Evolutionary conservation across 257 asterid species (phyloP), one percentile per base, ranked within the genome.

Genomic region (Plantago ovata): DNA sequence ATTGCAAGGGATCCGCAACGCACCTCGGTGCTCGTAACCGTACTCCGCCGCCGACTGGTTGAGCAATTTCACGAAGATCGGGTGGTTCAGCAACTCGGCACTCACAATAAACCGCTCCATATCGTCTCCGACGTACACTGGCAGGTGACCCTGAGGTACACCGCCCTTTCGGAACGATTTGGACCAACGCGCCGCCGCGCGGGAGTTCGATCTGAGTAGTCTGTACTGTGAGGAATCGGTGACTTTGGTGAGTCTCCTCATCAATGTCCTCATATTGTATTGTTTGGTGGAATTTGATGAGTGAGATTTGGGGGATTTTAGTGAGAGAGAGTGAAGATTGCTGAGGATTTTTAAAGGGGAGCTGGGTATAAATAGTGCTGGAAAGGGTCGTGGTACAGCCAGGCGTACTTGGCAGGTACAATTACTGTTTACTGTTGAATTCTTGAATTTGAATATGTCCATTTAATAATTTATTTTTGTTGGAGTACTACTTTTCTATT

Each of bases 81-180:
- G 97, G 71, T 89, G 97, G 23, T 89, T 82, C 67, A 89, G 57
- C 43, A 86, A 52, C 60, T 86, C 94, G 1, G 97, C 95, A 64
- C 88, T 82, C 13, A 89, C 97, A 1, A 89, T 75, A 60, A 89
- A 89, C 40, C 97, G 69, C 81, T 89, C 94, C 95, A 86, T 82
- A 65, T 89, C 95, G 50, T 89, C 95, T 2, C 97, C 97, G n/a
- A 89, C 97, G 79, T 77, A 89, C 4, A 89, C 94, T 40, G 97
- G 97, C 10, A 89, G 72, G 62, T 89, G 95, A 0, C 97, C 97
- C 63, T 89, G 78, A 38, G 97, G 97, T 21, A 89, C 95, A 8
- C 74, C 76, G 48, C 66, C 40, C 54, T 60, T 56, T 39, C 82
- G 68, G 57, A 74, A 53, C 3, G 78, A 59, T 9, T 44, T 69